A percentile compares a stretch with the other conserved stretches of the same genome.
Evolutionary conservation across 1,139 yeast genomes (phyloP).

Genomic region (Hemisphaericaspora xylanilytica): DNA sequence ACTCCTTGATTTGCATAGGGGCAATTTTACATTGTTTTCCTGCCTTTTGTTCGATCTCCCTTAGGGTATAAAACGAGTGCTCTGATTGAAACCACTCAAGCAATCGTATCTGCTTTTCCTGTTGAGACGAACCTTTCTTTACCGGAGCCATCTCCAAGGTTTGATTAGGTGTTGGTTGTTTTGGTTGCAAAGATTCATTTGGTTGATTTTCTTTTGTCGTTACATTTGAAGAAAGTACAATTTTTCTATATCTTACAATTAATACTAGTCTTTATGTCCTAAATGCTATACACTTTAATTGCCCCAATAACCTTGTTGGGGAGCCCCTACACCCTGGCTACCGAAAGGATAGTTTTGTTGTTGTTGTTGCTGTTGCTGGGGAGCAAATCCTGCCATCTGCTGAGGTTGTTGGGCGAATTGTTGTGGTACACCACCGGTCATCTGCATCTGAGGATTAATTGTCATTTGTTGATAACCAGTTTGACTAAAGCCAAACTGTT

Average conservation of each 20-base stretch:
- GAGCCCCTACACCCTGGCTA: slow-evolving; percentile 6
- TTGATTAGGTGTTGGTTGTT: background rate
- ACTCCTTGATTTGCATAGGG: slow-evolving; percentile 50
- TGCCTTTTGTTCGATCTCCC: slow-evolving; percentile 48
- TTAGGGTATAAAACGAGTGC: slow-evolving; percentile 44
- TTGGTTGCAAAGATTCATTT: background rate
- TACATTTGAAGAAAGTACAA: background rate
- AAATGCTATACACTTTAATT: slow-evolving; percentile 5
- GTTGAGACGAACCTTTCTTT: slow-evolving; percentile 32
- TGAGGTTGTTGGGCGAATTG: slow-evolving; percentile 20
- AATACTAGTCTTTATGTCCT: background rate
- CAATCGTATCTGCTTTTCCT: slow-evolving; percentile 39
- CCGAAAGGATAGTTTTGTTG: slow-evolving; percentile 11
- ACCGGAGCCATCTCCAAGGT: slow-evolving; percentile 14
- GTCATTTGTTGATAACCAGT: slow-evolving; percentile 1
- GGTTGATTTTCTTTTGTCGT: too few relatives aligned
- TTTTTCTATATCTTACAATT: background rate
- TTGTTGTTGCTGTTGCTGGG: slow-evolving; percentile 14
- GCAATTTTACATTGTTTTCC: slow-evolving; percentile 46
- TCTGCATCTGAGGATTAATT: slow-evolving; percentile 16
- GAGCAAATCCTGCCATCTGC: slow-evolving; percentile 15
- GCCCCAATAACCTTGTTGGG: slow-evolving; percentile 15
- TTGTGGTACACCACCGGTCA: slow-evolving; percentile 3
- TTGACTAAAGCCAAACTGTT: background rate
- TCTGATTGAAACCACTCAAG: slow-evolving; percentile 39